Evolutionary conservation across 108 stramenopile genomes (phyloP), one percentile per base, ranked within the genome.

Genomic region (Nitzschia sp.): DNA sequence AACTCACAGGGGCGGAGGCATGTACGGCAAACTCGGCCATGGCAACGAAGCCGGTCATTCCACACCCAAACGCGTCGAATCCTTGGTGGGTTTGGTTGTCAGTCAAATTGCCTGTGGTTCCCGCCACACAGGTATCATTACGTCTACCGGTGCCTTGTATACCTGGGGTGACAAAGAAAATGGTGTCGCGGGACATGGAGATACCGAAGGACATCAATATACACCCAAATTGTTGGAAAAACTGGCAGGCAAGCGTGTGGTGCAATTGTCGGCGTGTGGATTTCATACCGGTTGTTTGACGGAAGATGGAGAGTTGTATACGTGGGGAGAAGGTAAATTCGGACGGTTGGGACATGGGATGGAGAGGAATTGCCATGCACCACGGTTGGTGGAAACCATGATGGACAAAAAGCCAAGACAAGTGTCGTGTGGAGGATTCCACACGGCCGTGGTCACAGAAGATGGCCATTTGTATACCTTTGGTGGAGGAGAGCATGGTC

Each of bases 1-100:
- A 1, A 15, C 17, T 2, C 6, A 21, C 42, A 72, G 90, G 91
- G 96, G 96, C 55, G 96, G 96, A 2, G 96, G 96, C 41, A 97
- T 97, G 96, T 97, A 97, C 73, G 96, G 96, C 0, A 97, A 97
- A 73, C 75, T 93, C 29, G 96, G 96, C 38, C 96, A 97, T 72
- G 96, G 96, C 25, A 94, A 92, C 64, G 96, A 97, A 82, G 75
- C 70, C 8, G 96, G 96, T 10, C 91, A 92, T 78, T 89, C 91
- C n/a, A 90, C 88, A 29, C 96, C 96, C 12, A 83, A 90, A 64
- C 75, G 87, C 46, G 96, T 97, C 21, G 91, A 96, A 62, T 84
- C 79, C 17, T 65, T 97, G 53, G 86, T 80, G 3, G 95, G 94
- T 14, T 71, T 88, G 48, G 56, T 62, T 39, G 88, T 97, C 14